A percentile compares a stretch with the other conserved stretches of the same genome.
Evolutionary conservation across 352 stramenopile genomes (phyloP).

Genomic region (Pythium aphanidermatum): DNA sequence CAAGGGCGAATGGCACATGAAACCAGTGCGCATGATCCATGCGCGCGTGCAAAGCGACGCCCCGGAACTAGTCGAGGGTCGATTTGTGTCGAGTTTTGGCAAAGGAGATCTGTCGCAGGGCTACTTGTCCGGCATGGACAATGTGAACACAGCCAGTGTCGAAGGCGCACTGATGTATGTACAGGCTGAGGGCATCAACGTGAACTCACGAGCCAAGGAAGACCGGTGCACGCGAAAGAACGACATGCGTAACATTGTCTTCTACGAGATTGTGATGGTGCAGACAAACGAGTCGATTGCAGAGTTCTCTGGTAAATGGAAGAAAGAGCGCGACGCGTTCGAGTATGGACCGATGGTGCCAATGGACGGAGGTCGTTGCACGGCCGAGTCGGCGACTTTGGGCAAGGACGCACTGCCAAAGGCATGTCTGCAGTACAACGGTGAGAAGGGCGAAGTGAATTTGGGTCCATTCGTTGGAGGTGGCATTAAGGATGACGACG

Average conservation of each 20-base stretch:
- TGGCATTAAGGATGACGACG: slow-evolving; percentile 28
- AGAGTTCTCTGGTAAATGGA: slow-evolving; percentile 25
- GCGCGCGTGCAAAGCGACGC: slow-evolving; percentile 71
- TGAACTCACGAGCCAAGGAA: slow-evolving; percentile 34
- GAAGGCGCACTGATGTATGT: slow-evolving; percentile 82
- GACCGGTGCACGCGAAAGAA: slow-evolving; percentile 59
- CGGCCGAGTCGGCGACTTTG: slow-evolving; percentile 16
- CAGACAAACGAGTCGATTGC: slow-evolving; percentile 45
- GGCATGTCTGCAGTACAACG: slow-evolving; percentile 43
- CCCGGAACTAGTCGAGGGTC: slow-evolving; percentile 47
- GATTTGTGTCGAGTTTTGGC: slow-evolving; percentile 61
- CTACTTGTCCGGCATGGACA: slow-evolving; percentile 44
- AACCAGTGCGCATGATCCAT: slow-evolving; percentile 52
- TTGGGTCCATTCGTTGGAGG: slow-evolving; percentile 51
- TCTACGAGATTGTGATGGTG: slow-evolving; percentile 45
- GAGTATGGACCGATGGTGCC: slow-evolving; percentile 45
- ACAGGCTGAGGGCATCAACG: slow-evolving; percentile 76
- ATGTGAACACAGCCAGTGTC: slow-evolving; percentile 31
- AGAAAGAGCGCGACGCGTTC: slow-evolving; percentile 18
- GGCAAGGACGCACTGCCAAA: slow-evolving; percentile 22
- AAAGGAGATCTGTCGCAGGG: slow-evolving; percentile 43
- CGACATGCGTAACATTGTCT: slow-evolving; percentile 44
- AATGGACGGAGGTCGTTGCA: slow-evolving; percentile 38
- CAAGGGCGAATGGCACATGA: slow-evolving; percentile 60
- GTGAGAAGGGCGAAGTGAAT: slow-evolving; percentile 29